Percentiles rank a stretch among this genome's conserved stretches.
phyloP scores from a whole-genome alignment of 2,329 filamentous ascomycete genomes.

The Phyllosticta paracitricarpa region DNA sequence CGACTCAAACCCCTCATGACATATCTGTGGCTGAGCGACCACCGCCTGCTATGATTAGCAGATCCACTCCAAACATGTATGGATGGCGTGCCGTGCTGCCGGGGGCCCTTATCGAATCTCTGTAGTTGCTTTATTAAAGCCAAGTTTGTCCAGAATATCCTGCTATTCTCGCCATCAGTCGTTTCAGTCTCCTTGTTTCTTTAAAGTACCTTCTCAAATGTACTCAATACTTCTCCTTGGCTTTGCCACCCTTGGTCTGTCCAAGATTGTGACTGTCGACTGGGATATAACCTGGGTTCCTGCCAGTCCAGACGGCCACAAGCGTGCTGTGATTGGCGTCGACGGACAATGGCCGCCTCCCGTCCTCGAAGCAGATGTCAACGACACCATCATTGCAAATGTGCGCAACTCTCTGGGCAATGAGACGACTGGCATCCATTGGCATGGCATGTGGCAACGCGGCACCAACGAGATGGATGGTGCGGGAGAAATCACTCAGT shows the following conservation, averaged over 20 bases:
- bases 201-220: background rate
- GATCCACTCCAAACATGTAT: background rate
- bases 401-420: slow-evolving; percentile 52
- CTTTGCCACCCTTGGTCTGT: background rate
- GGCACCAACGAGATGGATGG: slow-evolving; percentile 63
- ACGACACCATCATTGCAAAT: slow-evolving; percentile 50
- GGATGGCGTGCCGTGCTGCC: background rate
- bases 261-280: slow-evolving; percentile 44
- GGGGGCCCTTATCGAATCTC: background rate
- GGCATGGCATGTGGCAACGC: slow-evolving; percentile 63
- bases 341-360: slow-evolving; percentile 69
- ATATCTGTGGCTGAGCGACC: background rate
- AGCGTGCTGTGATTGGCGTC: slow-evolving; percentile 61
- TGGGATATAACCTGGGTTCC: slow-evolving; percentile 64
- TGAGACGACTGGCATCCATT: slow-evolving; percentile 54
- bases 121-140: background rate
- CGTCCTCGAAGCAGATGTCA: slow-evolving; percentile 47
- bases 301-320: slow-evolving; percentile 58
- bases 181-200: background rate
- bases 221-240: background rate
- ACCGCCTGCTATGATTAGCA: background rate
- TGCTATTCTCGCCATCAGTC: background rate
- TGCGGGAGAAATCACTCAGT: slow-evolving; percentile 54
- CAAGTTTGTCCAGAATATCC: background rate
- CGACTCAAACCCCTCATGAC: background rate